phyloP scores from a whole-genome alignment of 1,284 basidiomycete genomes.

The Ustilago crameri region DNA sequence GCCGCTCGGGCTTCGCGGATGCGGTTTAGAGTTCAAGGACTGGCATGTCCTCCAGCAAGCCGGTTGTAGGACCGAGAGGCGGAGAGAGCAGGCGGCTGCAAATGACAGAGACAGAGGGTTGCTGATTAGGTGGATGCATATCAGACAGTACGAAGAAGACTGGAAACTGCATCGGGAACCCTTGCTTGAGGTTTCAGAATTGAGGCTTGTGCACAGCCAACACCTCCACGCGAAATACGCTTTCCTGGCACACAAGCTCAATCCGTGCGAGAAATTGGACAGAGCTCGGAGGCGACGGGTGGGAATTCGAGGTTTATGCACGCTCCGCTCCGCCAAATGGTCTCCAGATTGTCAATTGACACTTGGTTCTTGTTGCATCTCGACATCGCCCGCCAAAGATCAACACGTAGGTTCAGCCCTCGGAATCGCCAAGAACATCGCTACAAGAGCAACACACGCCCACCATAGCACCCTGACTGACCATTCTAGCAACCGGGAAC shows the following conservation, averaged over 20 bases:
- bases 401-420: constrained; percentile 23
- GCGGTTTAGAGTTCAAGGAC: not conserved
- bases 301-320: constrained; percentile 28
- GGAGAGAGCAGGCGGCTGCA: too few species aligned
- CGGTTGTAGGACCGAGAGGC: too few species aligned
- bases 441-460: too few species aligned
- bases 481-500: not conserved
- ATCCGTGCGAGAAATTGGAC: constrained; percentile 35
- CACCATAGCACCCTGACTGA: constrained; percentile 3
- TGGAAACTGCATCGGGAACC: not conserved
- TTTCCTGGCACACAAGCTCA: constrained; percentile 1
- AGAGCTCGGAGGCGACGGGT: constrained; percentile 17
- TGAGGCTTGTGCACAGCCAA: constrained; percentile 12
- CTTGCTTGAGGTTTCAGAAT: too few species aligned
- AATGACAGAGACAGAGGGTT: too few species aligned
- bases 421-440: not conserved
- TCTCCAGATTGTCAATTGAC: constrained; percentile 24
- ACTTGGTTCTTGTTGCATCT: constrained; percentile 1
- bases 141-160: not conserved
- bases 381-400: constrained; percentile 24
- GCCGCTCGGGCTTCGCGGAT: constrained; percentile 4
- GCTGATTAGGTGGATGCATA: too few species aligned
- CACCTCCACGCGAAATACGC: not conserved
- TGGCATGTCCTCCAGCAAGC: constrained; percentile 4
- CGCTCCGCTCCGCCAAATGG: constrained; percentile 3